Conservation (phyloP, 225 moss, liverwort and hornwort species). For the Straminergon stramineum region DNA sequence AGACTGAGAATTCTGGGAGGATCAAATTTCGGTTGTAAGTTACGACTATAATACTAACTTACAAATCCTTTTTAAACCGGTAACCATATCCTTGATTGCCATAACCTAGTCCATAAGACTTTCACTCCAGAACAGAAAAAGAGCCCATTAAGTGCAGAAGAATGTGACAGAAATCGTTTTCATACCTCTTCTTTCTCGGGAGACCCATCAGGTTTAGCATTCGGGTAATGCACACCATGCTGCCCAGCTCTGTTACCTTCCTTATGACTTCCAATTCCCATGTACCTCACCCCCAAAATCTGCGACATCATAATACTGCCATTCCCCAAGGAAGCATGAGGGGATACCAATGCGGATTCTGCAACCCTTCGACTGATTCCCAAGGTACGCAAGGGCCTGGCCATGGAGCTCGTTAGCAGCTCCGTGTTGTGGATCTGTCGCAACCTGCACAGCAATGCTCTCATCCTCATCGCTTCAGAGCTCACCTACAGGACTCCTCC, state of each 20-base stretch:
- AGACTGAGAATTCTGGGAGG: background rate
- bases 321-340: background rate
- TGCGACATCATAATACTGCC: background rate
- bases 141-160: background rate
- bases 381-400: background rate
- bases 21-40: background rate
- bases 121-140: background rate
- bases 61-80: background rate
- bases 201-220: constrained; percentile 25
- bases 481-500: background rate
- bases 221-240: constrained; percentile 18
- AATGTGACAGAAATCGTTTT: background rate
- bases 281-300: constrained; percentile 10
- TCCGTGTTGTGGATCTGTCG: background rate
- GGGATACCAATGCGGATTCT: background rate
- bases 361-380: background rate
- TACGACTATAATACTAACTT: no score
- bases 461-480: constrained; percentile 10
- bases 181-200: constrained; percentile 27
- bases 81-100: background rate
- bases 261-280: constrained; percentile 35
- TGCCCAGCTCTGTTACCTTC: constrained; percentile 35
- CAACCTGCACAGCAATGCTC: constrained; percentile 13
- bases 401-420: background rate
- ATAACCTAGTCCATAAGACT: background rate